Evolutionary conservation across 176 grass and related monocot species (phyloP), one percentile per base, ranked within the genome.

Genomic region (Stipa capillata): DNA sequence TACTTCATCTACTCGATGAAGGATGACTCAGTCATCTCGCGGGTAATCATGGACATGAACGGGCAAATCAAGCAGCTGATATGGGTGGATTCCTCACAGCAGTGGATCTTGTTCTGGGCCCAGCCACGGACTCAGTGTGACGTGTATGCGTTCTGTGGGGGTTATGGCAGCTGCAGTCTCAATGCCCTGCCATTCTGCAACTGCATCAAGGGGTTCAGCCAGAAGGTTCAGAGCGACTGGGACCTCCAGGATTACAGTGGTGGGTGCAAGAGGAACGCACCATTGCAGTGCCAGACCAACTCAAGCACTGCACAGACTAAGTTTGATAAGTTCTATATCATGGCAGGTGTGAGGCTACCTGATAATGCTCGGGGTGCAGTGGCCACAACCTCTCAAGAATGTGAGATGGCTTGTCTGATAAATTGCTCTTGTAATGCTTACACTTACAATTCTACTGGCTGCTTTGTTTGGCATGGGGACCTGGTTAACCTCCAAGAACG

Each of bases 341-440:
- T 93, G 79, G 1, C 0, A 21, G 39, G 15, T 57, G 53, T 89
- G 75, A 41, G 37, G 11, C 79, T 86, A 24, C 93, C 88, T 34
- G 68, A 68, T 15, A 87, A 87, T 75, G 52, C 76, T 15, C 55
- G 73, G 31, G 65, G 31, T 62, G 18, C 86, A 16, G 35, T 63
- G 23, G 68, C 32, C 31, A 52, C 25, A 0, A 87, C 60, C 39
- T 66, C 66, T 42, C 50, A 77, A 50, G 88, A 88, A 15, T 97
- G 93, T 35, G 50, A 86, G 25, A 57, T 32, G 3, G 79, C 59
- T 51, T 97, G 93, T 76, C 60, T 92, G 72, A 90, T 35, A 0
- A 90, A 37, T 32, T 97, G 93, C 83, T 82, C 79, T 15, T 97
- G 93, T 57, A 86, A 60, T 16, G 93, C 90, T 18, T 97, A 90